Percentiles rank a stretch among this genome's conserved stretches.
These are phyloP conservation scores for Fusarium pseudonygamai DNA, from an alignment of 2,329 filamentous ascomycete genomes.

Conservation along the genomic window DNA sequence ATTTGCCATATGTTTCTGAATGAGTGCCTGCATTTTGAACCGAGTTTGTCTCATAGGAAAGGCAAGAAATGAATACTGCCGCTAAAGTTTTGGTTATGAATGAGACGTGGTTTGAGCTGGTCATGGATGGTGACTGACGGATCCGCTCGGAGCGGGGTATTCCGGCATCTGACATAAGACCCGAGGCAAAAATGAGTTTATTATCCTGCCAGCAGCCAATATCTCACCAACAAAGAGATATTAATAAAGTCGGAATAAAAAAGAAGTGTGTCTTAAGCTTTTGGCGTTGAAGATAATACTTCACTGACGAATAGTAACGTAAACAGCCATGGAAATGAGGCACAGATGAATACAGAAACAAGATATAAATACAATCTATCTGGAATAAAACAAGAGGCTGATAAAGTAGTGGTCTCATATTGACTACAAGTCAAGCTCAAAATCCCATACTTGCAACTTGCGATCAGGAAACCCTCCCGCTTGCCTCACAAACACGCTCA, in stretches of 20 bases:
- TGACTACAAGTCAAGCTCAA: constrained; percentile 14
- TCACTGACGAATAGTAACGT: too few relatives aligned
- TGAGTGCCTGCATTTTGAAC: neutral
- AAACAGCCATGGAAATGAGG: rapidly evolving
- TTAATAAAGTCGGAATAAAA: rapidly evolving
- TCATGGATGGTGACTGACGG: too few relatives aligned
- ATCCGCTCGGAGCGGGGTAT: constrained; percentile 1
- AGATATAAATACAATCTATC: neutral
- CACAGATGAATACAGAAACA: neutral
- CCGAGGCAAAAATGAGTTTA: neutral
- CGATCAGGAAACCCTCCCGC: constrained; percentile 12
- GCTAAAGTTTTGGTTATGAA: rapidly evolving
- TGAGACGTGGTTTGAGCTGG: too few relatives aligned
- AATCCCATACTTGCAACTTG: constrained; percentile 33
- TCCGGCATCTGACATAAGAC: neutral
- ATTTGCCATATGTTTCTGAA: neutral
- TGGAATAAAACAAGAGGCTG: neutral
- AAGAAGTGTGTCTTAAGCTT: neutral
- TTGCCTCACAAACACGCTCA: constrained; percentile 26
- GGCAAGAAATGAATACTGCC: rapidly evolving
- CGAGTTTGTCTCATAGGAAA: neutral
- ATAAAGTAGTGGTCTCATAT: neutral
- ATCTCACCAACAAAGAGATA: neutral
- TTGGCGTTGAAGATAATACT: rapidly evolving
- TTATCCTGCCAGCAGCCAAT: neutral